Evolutionary conservation across 176 grass and related monocot genomes (phyloP), one percentile per base, ranked within the genome.

Genomic region (Neostapfia colusana): DNA sequence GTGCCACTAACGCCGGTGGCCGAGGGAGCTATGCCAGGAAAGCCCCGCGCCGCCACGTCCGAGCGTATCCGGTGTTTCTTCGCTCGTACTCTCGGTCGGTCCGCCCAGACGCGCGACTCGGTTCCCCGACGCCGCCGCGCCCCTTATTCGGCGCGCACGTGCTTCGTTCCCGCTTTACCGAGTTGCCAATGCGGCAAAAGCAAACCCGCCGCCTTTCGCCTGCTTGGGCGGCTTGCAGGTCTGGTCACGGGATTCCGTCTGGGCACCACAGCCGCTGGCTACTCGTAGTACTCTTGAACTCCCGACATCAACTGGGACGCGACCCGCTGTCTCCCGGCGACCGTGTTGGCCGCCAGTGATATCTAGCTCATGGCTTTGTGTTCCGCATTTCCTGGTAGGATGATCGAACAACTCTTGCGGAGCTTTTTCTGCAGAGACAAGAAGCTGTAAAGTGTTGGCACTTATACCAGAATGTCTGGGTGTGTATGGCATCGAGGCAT

Each of bases 371-470:
- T 63, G 54, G 20, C 37, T 12, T 20, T 37, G 45, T 38, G 45
- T 64, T 36, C 46, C 37, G 38, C 61, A 36, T 70, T 71, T 70
- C 72, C 78, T 81, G 44, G 36, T 35, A 18, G 51, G 53, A 18
- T 48, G 41, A 72, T 45, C 43, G 69, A 81, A 43, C 23, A 74
- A 42, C 31, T 42, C 63, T 56, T 54, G 65, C 20, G 10, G 65
- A 44, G 72, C 57, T 86, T 76, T 81, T 81, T 31, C 17, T 82
- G 57, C 78, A 36, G 14, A 3, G 25, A 40, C 51, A 69, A 51
- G 59, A 69, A 21, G 54, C 25, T 81, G 84, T 62, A 81, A 86
- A 86, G 72, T 15, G 36, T 38, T 25, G 46, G 57, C 72, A 70
- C 27, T 71, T 64, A 38, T 23, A 71, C 65, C 72, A 38, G 45